Evolutionary conservation across 2,329 filamentous ascomycete genomes (phyloP).

Genomic region (Epichloe brachyelytri): DNA sequence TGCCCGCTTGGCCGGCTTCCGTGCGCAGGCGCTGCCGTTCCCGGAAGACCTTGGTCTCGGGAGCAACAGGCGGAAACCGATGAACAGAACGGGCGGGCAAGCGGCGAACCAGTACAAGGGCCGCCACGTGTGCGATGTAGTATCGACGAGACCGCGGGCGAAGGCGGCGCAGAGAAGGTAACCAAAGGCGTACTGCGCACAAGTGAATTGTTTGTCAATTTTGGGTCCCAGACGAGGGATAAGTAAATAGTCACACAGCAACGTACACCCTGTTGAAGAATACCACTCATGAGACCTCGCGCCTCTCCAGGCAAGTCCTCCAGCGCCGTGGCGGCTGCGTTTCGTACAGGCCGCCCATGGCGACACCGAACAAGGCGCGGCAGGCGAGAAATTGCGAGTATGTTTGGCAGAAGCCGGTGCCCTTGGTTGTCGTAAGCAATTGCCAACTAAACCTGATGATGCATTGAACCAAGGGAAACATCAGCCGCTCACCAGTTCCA

Average conservation of each 20-base stretch:
- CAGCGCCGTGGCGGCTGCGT: slow-evolving; percentile 64
- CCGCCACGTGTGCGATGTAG: slow-evolving; percentile 68
- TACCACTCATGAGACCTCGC: slow-evolving; percentile 61
- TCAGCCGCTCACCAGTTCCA: slow-evolving; percentile 49
- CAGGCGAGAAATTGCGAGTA: slow-evolving; percentile 63
- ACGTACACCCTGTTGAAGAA: slow-evolving; percentile 56
- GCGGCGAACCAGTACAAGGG: slow-evolving; percentile 86
- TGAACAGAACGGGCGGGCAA: slow-evolving; percentile 66
- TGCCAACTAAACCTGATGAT: no score
- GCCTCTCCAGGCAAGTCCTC: slow-evolving; percentile 59
- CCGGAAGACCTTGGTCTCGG: slow-evolving; percentile 63
- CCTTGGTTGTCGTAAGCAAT: slow-evolving; percentile 21
- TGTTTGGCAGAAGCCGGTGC: slow-evolving; percentile 55
- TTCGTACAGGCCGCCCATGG: slow-evolving; percentile 73
- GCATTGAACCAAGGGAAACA: background rate
- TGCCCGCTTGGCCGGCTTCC: slow-evolving; percentile 15
- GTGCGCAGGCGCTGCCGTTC: slow-evolving; percentile 53
- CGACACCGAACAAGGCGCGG: slow-evolving; percentile 62
- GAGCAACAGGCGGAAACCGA: slow-evolving; percentile 62
- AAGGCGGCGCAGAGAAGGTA: slow-evolving; percentile 52
- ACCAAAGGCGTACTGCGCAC: slow-evolving; percentile 41
- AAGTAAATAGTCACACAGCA: background rate
- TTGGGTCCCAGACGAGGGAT: no score
- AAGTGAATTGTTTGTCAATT: background rate
- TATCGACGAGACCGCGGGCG: slow-evolving; percentile 55